phyloP scores from a whole-genome alignment of 306 rosid species.

The Cajanus cajan region DNA sequence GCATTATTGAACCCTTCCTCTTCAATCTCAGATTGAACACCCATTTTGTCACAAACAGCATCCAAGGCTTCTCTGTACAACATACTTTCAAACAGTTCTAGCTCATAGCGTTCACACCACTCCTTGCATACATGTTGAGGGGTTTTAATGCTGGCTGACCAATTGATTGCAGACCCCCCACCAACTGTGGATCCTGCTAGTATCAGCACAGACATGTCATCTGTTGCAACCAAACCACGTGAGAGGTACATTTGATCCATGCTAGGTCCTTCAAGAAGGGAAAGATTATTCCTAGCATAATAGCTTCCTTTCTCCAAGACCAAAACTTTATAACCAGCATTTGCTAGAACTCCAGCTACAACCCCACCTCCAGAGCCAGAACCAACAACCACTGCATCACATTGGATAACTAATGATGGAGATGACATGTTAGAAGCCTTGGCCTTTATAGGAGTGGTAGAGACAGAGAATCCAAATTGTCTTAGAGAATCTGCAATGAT shows the following conservation, averaged over 20 bases:
- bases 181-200: conserved; percentile 84
- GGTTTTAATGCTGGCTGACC: conserved; percentile 69
- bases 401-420: conserved; percentile 58
- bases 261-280: conserved; percentile 75
- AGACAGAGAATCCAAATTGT: conserved; percentile 46
- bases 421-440: conserved; percentile 23
- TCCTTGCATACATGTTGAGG: conserved; percentile 65
- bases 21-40: conserved; percentile 58
- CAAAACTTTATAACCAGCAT: conserved; percentile 73
- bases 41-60: conserved; percentile 64
- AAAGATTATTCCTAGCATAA: conserved; percentile 67
- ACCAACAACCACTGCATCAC: conserved; percentile 80
- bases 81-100: conserved; percentile 62
- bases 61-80: conserved; percentile 70
- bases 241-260: conserved; percentile 74
- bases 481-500: conserved; percentile 42
- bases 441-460: conserved; percentile 30
- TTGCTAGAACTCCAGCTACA: conserved; percentile 68
- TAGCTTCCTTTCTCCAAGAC: conserved; percentile 78
- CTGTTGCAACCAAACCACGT: conserved; percentile 62
- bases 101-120: conserved; percentile 49
- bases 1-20: conserved; percentile 83
- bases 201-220: conserved; percentile 49
- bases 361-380: conserved; percentile 88
- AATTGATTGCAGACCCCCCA: conserved; percentile 80